Evolutionary conservation across 2,329 filamentous ascomycete species (phyloP), one percentile per base, ranked within the genome.

Genomic region (Knufia fluminis): DNA sequence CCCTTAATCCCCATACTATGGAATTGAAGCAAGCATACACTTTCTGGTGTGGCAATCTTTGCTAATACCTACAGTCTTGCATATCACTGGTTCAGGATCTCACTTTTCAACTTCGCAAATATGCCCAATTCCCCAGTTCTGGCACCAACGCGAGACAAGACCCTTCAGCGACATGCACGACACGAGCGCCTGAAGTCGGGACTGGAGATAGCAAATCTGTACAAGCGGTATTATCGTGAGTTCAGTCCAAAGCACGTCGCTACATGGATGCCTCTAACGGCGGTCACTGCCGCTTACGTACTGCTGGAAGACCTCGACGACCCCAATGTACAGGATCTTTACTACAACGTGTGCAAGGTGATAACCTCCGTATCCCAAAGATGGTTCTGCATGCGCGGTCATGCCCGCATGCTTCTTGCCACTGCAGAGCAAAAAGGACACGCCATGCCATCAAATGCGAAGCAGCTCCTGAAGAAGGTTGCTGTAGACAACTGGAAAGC

Each of bases 301-400:
- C 28, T 45, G 16, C 14, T 45, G 9, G 42, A 45, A 8, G 23
- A 45, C 10, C 28, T 45, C 14, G 26, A 35, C n/a, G 20, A 45
- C 4, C n/a, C 23, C 7, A 14, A 28, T 23, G 10, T 43, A 14
- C 40, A 43, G 4, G 23, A 28, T 23, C 20, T 24, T 19, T 43
- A 23, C 16, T 23, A 43, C 22, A 22, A 43, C 24, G 24, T 43
- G 3, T 43, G 40, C 17, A 14, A 26, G 12, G 31, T 45, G 14
- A 32, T 45, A 24, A 45, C 23, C 17, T 32, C 42, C 4, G 26
- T 23, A 2, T 32, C 42, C n/a, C 16, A 26, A 3, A 6, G 31
- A 8, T 45, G 42, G 42, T 32, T 45, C 23, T 20, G 23, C n/a
- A 43, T 45, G 42, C 28, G 42, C 7, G 24, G 42, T 12, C 42